Base-by-base conservation (phyloP, 768 basidiomycete genomes). In the Lentinula lateritia region DNA sequence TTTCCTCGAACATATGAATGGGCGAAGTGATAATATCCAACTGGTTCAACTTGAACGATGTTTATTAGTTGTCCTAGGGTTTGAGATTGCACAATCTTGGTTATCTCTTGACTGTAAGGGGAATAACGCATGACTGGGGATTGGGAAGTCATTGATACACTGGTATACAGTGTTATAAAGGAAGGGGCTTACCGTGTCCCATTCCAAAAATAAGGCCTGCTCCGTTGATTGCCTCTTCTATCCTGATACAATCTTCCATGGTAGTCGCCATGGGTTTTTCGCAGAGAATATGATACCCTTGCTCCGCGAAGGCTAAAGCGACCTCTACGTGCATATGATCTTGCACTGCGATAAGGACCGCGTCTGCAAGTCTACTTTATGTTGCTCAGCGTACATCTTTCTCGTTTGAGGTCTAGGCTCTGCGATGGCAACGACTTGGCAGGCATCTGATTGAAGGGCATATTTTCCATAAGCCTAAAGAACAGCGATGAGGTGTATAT, bases 191-290 rank as follows among this genome's bases (percentile, higher is more conserved):
- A 91, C 93, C 93, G 67, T 95, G 93, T 1, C 93, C 90, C 80
- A 92, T 85, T 16, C 90, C 93, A 75, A 93, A 95, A 65, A 95
- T 87, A 45, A 84, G 78, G 0, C 83, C 84, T 2, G 87, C 82
- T 38, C 85, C 80, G 71, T 83, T 86, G 35, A 95, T 80, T 0
- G 85, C 89, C 36, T 77, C 75, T 64, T 90, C 86, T 78, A 95
- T 94, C 70, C 76, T 79, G 53, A 95, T 70, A 62, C 93, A 90
- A 64, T 91, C 91, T 58, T 81, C 77, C 41, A 89, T 67, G 58
- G 71, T 83, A 4, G 90, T 93, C 0, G 92, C 90, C 89, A 95
- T 92, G 0, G 93, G 93, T 70, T 95, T 95, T 80, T 95, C 93
- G 72, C 93, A 95, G 20, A 95, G 79, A 60, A 95, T 90, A 66